Evolutionary conservation across 495 filamentous ascomycete genomes (phyloP), one percentile per base, ranked within the genome.

Genomic region (Hypoxylon fragiforme): DNA sequence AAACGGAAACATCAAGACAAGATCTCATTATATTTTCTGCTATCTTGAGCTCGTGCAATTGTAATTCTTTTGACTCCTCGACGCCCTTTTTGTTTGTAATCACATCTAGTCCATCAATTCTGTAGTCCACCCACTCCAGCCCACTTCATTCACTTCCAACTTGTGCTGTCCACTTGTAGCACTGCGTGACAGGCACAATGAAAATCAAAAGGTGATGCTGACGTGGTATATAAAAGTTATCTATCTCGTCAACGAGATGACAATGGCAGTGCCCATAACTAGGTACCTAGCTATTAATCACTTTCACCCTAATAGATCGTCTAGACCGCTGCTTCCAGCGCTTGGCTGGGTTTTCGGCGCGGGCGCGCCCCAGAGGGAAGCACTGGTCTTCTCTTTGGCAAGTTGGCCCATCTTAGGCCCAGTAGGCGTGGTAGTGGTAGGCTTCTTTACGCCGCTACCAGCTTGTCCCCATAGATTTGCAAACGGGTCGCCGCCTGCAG

Each of bases 371-470:
- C 95, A 98, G 60, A 98, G 89, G 1, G 92, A 91, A 1, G 90
- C 90, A 67, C 85, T 91, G 31, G 90, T 90, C 76, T 96, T 96
- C 70, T 97, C 89, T 76, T 96, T 96, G 35, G 91, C 92, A 75
- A 98, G 87, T 66, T 92, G 89, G 15, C 90, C 91, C 57, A 98
- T 82, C 6, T 90, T 87, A 54, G 88, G 88, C 50, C 79, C 83
- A 1, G 80, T 70, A 3, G 73, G n/a, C n/a, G n/a, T 74, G 9
- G 77, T 73, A 2, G 84, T 81, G 32, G 72, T 77, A 18, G 79
- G 73, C 73, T 96, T 98, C 74, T 91, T 89, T 40, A 92, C 76
- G 30, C 90, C 89, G 9, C 79, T 82, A 40, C 87, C 89, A 20
- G 89, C 86, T 40, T 86, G 78, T 20, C 80, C 85, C 85, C 94